Evolutionary conservation across 192 early-diverging fungal genomes (phyloP), one percentile per base, ranked within the genome.

Genomic region (Backusella psychrophila): DNA sequence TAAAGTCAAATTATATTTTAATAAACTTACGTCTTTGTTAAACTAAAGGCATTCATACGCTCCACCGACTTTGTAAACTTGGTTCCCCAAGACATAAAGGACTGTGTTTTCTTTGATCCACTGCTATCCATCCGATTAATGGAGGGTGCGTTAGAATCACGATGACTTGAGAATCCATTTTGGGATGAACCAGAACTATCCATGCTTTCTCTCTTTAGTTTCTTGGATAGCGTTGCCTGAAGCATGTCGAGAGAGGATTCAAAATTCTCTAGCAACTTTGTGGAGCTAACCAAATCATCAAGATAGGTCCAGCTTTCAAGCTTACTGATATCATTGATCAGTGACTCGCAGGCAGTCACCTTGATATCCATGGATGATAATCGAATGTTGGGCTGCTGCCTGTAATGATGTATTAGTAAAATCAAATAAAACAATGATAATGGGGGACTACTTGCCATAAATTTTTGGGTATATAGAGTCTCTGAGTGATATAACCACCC

Each of bases 381-480:
- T 33, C 72, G 72, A 41, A 78, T 41, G 46, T 78, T 78, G 4
- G 77, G 52, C 52, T 78, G 77, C 8, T 67, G 35, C 77, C 76
- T 77, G 23, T 21, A 14, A 6, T 44, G 29, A 44, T 44, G 14
- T 44, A 15, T 44, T 17, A 17, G 14, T 19, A 44, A 14, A 44
- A 14, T 15, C 42, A 35, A 36, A 19, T 3, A 68, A 15, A 35
- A 14, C 26, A 11, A 8, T 14, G 11, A 12, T 11, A 4, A 21
- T 14, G 7, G 0, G 29, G 29, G n/a, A n/a, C n/a, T n/a, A 29
- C 56, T 71, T 75, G 72, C 79, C 79, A 80, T 68, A 80, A 41
- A 23, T 80, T 80, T 44, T 80, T 75, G 41, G 79, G 79, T 49
- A 80, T 72, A 73, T 68, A 80, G 23, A 80, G 42, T 17, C 74